phyloP scores from a whole-genome alignment of 2,329 filamentous ascomycete genomes.

The Paraphaeosphaeria sporulosa region DNA sequence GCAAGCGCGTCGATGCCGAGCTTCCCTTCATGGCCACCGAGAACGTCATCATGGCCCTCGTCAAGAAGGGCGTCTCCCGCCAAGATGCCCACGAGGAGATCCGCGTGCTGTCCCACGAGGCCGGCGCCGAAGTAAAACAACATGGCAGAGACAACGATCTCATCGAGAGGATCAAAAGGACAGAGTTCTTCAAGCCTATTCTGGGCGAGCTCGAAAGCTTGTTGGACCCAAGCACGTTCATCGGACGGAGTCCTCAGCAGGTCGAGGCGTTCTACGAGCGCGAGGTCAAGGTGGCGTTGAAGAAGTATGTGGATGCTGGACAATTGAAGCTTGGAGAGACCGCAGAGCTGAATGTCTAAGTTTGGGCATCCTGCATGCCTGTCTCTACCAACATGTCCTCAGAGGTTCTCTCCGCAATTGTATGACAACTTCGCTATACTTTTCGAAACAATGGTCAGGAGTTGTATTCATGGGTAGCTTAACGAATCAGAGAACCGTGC shows the following conservation, averaged over 20 bases:
- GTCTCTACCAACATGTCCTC: too few relatives aligned
- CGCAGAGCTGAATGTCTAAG: slow-evolving; percentile 43
- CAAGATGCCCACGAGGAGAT: slow-evolving; percentile 91
- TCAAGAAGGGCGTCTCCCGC: slow-evolving; percentile 72
- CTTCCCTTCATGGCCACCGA: slow-evolving; percentile 86
- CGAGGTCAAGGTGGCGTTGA: slow-evolving; percentile 58
- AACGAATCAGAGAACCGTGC: neutral
- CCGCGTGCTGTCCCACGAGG: slow-evolving; percentile 79
- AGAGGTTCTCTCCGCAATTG: neutral
- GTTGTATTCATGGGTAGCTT: neutral
- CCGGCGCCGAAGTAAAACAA: slow-evolving; percentile 73
- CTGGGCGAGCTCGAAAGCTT: slow-evolving; percentile 73
- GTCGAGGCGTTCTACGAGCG: slow-evolving; percentile 61
- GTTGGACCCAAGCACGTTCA: slow-evolving; percentile 69
- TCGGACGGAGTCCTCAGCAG: slow-evolving; percentile 63
- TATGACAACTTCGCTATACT: neutral
- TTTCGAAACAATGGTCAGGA: neutral
- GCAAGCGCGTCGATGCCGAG: slow-evolving; percentile 72
- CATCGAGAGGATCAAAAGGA: slow-evolving; percentile 76
- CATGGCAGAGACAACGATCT: slow-evolving; percentile 82
- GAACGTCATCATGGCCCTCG: slow-evolving; percentile 68
- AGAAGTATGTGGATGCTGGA: slow-evolving; percentile 52
- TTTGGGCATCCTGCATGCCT: neutral
- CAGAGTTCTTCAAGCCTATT: slow-evolving; percentile 76
- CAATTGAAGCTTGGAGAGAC: slow-evolving; percentile 29